Evolutionary conservation across 2,329 filamentous ascomycete species (phyloP), one percentile per base, ranked within the genome.

Genomic region (Spiromastix sp.): DNA sequence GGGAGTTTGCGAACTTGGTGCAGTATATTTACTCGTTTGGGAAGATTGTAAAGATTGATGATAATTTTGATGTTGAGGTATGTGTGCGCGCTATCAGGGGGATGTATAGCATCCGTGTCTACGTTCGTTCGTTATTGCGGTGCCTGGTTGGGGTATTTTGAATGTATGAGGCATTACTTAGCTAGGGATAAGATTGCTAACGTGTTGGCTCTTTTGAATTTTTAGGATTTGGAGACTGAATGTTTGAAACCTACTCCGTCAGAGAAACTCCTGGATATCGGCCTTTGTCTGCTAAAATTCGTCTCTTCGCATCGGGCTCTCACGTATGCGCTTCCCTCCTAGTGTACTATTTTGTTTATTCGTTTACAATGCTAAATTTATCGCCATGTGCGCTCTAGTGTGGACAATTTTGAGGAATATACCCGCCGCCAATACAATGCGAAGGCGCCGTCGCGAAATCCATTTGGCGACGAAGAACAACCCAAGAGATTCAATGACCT

Each of bases 1-100:
- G 89, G 87, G 83, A 95, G 59, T 95, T 96, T 61, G 85, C 89
- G 42, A 89, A 86, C 52, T 66, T 96, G 5, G 86, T 81, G 63
- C 89, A 98, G 62, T 98, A 86, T 72, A 84, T 96, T 42, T 83
- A 80, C 56, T 75, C 89, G 26, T 98, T 98, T 59, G 87, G 89
- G 42, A 79, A 81, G 50, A 79, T 79, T 28, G 79, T 93, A 56
- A 95, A 93, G 64, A 83, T 96, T 46, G 81, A 91, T 49, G 82
- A 93, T 43, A 78, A 81, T 52, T 71, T 95, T 43, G 85, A 89
- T 52, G 82, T 95, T 45, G 87, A 96, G 66, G 91, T 94, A 74
- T 50, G 65, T n/a, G 49, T 42, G 33, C 37, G 36, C 11, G 30
- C 21, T 26, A 13, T 11, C 19, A 16, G 25, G 21, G 24, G n/a